These are phyloP conservation scores for Lepidium aucheri DNA, from an alignment of 345 rosid genomes.

Conservation along the genomic window DNA sequence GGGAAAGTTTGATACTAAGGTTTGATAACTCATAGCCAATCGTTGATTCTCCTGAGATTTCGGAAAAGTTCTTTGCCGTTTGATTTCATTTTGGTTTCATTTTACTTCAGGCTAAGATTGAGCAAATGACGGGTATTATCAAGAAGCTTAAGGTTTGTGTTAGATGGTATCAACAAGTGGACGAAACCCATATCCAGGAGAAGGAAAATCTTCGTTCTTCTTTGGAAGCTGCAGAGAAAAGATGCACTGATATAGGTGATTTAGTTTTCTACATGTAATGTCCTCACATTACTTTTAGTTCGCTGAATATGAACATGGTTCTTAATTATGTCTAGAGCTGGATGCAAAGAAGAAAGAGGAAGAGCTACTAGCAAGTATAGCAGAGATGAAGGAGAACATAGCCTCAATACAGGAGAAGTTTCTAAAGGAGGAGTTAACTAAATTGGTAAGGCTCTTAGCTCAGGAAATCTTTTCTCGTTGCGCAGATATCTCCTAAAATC, in stretches of 20 bases:
- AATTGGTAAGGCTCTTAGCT: conserved; percentile 40
- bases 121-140: conserved; percentile 45
- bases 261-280: background rate
- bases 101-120: conserved; percentile 49
- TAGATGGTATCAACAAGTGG: conserved; percentile 64
- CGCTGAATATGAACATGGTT: background rate
- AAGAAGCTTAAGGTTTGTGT: conserved; percentile 67
- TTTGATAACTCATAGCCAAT: background rate
- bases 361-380: conserved; percentile 30
- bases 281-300: background rate
- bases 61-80: background rate
- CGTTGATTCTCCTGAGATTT: background rate
- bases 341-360: conserved; percentile 56
- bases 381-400: conserved; percentile 41
- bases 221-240: conserved; percentile 51
- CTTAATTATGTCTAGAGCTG: conserved; percentile 30
- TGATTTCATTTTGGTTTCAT: background rate
- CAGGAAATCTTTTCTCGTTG: background rate
- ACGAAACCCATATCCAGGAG: conserved; percentile 47
- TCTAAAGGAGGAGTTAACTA: conserved; percentile 54
- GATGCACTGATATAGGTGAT: conserved; percentile 48
- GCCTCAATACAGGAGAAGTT: conserved; percentile 44
- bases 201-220: conserved; percentile 47
- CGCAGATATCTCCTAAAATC: background rate
- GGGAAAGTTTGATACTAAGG: conserved; percentile 78